Evolutionary conservation across 83 land plant species (phyloP).

Genomic region (Thuja plicata): DNA sequence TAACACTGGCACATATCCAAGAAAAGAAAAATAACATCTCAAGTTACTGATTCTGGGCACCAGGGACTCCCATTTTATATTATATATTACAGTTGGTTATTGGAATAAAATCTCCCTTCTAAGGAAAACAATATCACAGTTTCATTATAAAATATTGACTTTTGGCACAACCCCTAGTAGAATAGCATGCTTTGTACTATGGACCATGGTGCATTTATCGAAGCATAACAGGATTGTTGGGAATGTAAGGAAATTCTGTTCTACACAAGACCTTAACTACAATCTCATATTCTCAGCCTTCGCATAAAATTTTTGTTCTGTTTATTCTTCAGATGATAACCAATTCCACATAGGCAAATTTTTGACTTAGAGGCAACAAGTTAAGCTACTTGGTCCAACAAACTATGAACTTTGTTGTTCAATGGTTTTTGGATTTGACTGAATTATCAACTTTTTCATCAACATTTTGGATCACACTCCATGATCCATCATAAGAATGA

Average conservation of each 20-base stretch:
- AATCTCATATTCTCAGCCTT: conserved; percentile 32
- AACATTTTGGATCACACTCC: too few species aligned
- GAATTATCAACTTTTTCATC: too few species aligned
- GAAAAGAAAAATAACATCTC: neutral
- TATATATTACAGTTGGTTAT: neutral
- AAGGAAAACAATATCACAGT: neutral
- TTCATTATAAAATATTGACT: neutral
- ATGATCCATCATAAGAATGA: too few species aligned
- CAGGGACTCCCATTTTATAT: neutral
- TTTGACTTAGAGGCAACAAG: neutral
- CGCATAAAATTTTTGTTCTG: conserved; percentile 49
- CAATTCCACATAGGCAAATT: neutral
- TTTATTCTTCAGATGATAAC: neutral
- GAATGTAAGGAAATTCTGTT: neutral
- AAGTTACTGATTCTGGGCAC: neutral
- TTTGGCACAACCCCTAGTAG: neutral
- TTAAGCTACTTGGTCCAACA: too few species aligned
- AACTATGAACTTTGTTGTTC: too few species aligned
- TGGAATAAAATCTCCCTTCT: neutral
- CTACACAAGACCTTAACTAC: neutral
- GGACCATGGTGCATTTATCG: neutral
- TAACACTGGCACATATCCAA: neutral
- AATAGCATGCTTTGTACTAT: neutral
- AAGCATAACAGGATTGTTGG: too few species aligned
- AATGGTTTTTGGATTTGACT: too few species aligned